Evolutionary conservation across 306 rosid species (phyloP), one percentile per base, ranked within the genome.

Genomic region (Datisca glomerata): DNA sequence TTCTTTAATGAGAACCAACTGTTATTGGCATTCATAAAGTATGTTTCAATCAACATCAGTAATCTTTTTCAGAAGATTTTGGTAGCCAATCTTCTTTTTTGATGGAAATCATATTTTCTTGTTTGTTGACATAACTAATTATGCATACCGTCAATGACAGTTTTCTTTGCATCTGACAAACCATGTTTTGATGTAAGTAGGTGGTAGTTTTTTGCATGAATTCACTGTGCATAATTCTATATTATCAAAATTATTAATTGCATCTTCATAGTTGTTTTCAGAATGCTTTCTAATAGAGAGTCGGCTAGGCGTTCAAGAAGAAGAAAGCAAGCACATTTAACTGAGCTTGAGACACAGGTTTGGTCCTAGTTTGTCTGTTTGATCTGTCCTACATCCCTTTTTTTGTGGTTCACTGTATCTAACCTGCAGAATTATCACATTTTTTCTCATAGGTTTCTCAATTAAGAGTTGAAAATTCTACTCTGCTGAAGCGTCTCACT

Each of bases 241-340:
- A n/a, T n/a, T n/a, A n/a, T n/a, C n/a, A n/a, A n/a, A n/a, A n/a
- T n/a, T n/a, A n/a, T n/a, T n/a, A n/a, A n/a, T n/a, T n/a, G n/a
- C n/a, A n/a, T n/a, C n/a, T n/a, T n/a, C n/a, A n/a, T n/a, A n/a
- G n/a, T n/a, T n/a, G n/a, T 51, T 51, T 37, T 29, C 73, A 89
- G 97, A 75, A 89, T 89, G 97, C 91, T 89, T 43, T 89, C 97
- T 20, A 89, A 89, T 47, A 77, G 97, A 66, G 97, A 89, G 65
- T 89, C 97, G 5, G 97, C 97, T 8, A 78, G 97, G 57, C 97
- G 97, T 43, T 89, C 97, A 28, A 80, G 97, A 53, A 58, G 93
- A 68, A 65, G 95, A 80, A 89, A 89, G 63, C 97, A 89, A 67
- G 95, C 97, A 32, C 97, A 89, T 89, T 58, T 89, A 70, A 68